Base-by-base conservation (phyloP, 257 asterid genomes). In the Coffea eugenioides region DNA sequence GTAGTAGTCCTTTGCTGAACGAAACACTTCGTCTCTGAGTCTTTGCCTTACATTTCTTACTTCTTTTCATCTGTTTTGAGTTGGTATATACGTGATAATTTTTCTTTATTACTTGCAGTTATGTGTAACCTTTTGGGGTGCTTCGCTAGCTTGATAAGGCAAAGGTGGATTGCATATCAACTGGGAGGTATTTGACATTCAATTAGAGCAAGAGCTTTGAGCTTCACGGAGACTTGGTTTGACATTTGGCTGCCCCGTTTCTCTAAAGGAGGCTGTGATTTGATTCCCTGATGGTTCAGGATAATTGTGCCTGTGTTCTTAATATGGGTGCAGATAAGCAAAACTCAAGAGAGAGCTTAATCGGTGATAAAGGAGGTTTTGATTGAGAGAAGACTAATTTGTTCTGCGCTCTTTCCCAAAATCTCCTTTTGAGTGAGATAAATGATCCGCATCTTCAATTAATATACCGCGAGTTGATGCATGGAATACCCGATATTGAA, bases 81-180 rank as follows among this genome's bases (percentile, higher is more conserved):
- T 66, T 68, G 31, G 62, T 73, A 62, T 14, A 12, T 15, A 11
- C 6, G 31, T 14, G 48, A 69, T 25, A 15, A n/a, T 76, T 18
- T 43, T 39, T 9, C 39, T 57, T n/a, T 6, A 23, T 25, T 18
- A 75, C 13, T 16, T 73, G 16, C 49, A 77, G 51, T 49, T 2
- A 15, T 5, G n/a, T 3, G 49, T 62, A 1, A 31, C 43, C 43
- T 39, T 39, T 39, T 36, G 48, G 69, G 81, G 72, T 51, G 36
- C 39, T 52, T 39, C 48, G 18, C 39, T 20, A 31, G 48, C 66
- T 72, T 75, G 84, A 69, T 49, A 57, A 69, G 72, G 77, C 16
- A 59, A 70, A 46, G 0, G 56, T 56, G 1, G 77, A 69, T 36
- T 61, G 46, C 62, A 3, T 21, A 23, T 48, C 74, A 41, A 14